Percentiles rank a stretch among this genome's conserved stretches.
These are phyloP conservation scores for Lactarius evosmus DNA, from an alignment of 768 basidiomycete species.

Conservation along the genomic window DNA sequence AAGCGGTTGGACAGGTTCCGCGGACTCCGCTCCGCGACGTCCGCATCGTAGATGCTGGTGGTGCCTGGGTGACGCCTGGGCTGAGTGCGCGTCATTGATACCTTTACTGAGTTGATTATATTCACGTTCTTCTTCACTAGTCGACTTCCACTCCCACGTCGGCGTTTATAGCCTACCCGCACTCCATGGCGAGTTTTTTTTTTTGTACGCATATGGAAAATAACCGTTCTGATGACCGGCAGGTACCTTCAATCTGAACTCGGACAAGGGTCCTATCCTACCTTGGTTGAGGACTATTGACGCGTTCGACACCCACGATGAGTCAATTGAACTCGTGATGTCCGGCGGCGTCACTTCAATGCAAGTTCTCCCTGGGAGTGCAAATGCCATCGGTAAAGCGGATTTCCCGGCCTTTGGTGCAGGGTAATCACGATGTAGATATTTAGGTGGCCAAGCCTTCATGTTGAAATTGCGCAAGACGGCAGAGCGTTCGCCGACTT, in stretches of 20 bases:
- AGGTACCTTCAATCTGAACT: slow-evolving; percentile 61
- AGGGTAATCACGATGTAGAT: slow-evolving; percentile 21
- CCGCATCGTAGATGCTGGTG: slow-evolving; percentile 55
- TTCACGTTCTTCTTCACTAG: slow-evolving; percentile 27
- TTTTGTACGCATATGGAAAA: background rate
- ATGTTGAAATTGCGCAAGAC: slow-evolving; percentile 82
- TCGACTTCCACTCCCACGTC: slow-evolving; percentile 61
- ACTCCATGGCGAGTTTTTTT: slow-evolving; percentile 41
- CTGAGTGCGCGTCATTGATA: slow-evolving; percentile 40
- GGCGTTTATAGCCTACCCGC: slow-evolving; percentile 65
- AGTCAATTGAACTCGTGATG: slow-evolving; percentile 66
- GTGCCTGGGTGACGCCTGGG: slow-evolving; percentile 65
- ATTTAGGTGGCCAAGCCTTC: slow-evolving; percentile 80
- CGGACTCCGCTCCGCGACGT: slow-evolving; percentile 40
- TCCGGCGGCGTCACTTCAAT: slow-evolving; percentile 87
- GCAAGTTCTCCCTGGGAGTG: slow-evolving; percentile 75
- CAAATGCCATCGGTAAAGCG: slow-evolving; percentile 63
- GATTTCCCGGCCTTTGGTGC: slow-evolving; percentile 6
- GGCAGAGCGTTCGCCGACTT: slow-evolving; percentile 65
- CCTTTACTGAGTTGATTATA: slow-evolving; percentile 18
- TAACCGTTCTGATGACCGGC: background rate
- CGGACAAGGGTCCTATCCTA: slow-evolving; percentile 59
- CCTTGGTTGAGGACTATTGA: slow-evolving; percentile 84
- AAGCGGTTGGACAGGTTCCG: slow-evolving; percentile 49
- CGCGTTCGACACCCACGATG: slow-evolving; percentile 83